These are phyloP conservation scores for Rhodotorula sp. DNA, from an alignment of 1,284 basidiomycete genomes.

Conservation along the genomic window DNA sequence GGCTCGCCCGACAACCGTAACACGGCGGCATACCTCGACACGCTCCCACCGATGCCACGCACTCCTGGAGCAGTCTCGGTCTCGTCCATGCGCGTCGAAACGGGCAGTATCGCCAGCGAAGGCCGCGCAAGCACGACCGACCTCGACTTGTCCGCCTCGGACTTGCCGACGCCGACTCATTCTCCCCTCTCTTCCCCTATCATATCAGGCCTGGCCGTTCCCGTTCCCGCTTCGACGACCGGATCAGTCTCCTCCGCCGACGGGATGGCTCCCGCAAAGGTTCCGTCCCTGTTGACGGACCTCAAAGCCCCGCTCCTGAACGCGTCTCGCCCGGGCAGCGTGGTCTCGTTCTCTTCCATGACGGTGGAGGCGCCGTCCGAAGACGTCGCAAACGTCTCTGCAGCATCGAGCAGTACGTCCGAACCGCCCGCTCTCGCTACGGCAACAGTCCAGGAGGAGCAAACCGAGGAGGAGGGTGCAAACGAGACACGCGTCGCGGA, in stretches of 20 bases:
- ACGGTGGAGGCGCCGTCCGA: conserved; percentile 29
- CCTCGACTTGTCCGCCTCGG: neutral
- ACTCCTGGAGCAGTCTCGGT: conserved; percentile 32
- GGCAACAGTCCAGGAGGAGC: neutral
- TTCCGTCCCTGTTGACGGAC: neutral
- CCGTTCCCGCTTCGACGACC: neutral
- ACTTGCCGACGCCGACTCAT: neutral
- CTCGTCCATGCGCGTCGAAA: conserved; percentile 37
- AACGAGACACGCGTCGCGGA: neutral
- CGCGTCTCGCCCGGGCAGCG: conserved; percentile 15
- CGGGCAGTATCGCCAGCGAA: conserved; percentile 30
- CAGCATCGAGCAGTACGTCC: neutral
- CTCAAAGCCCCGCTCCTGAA: neutral
- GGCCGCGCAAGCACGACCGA: conserved; percentile 9
- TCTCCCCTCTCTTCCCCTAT: conserved; percentile 22
- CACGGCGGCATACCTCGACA: neutral
- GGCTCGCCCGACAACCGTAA: neutral
- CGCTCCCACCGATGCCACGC: conserved; percentile 14
- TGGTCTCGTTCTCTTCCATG: conserved; percentile 32
- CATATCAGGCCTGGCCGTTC: conserved; percentile 8
- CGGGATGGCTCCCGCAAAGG: neutral
- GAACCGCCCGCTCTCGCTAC: neutral
- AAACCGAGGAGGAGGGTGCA: neutral
- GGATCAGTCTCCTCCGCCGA: conserved; percentile 2
- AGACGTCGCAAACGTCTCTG: conserved; percentile 18